Base-by-base conservation (phyloP, 83 land plant species). In the Thuja plicata region DNA sequence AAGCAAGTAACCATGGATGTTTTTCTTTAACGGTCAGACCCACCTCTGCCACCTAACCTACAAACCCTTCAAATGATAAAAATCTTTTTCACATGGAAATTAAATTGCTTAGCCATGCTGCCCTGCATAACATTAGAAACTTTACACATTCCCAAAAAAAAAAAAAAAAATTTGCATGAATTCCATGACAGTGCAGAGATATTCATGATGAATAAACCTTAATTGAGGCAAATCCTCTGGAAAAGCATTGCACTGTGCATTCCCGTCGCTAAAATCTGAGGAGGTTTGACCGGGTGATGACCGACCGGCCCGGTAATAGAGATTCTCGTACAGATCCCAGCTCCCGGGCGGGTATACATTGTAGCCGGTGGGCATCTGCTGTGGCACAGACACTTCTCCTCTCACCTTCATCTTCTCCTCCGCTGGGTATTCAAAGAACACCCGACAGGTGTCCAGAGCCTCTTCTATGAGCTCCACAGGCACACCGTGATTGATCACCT, bases 401-500 rank as follows among this genome's bases (percentile, higher is more conserved):
- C 87, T 89, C 9, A 38, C 74, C 40, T 80, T 89, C 86, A 91
- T 88, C 52, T 91, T 89, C 81, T 91, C 93, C n/a, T 91, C 89
- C 45, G 66, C 40, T 0, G 91, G 87, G 32, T 46, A 89, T 13
- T 34, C 48, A 60, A 91, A 93, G 41, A 91, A 93, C 21, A 30
- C 73, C 88, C 62, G 88, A 16, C 89, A 90, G 16, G 90, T 88
- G 5, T 89, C 88, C 0, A 91, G 79, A 30, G 91, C 90, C 76
- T 78, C 66, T 27, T 19, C 71, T 74, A 91, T 86, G 37, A 93
- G 88, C 2, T 88, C 89, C 35, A 43, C 24, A 27, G 92, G 91
- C 19, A 93, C 77, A 2, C 94, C 93, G 76, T 92, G 94, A 48
- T 92, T 90, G 8, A 90, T 80, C 35, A 92, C 89, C 15, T 88